A percentile compares a stretch with the other conserved stretches of the same genome.
These are phyloP conservation scores for Papiliotrema fonsecae DNA, from an alignment of 1,284 basidiomycete species.

Conservation along the genomic window DNA sequence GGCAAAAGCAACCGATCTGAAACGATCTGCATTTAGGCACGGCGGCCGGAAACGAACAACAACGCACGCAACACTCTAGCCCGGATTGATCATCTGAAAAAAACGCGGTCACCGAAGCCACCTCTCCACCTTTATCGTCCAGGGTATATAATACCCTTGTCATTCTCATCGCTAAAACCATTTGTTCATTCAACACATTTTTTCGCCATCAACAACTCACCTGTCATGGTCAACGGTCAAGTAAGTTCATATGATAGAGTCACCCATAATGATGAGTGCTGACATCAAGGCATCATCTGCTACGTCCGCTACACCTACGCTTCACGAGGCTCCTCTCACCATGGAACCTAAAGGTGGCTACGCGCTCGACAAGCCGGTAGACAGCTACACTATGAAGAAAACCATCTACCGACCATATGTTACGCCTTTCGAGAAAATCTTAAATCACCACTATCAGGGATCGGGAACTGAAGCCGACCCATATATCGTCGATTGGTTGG, in stretches of 20 bases:
- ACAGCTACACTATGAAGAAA: conserved; percentile 28
- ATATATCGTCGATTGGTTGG: conserved; percentile 45
- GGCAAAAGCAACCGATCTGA: too few species aligned
- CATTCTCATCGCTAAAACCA: not conserved
- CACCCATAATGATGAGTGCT: too few species aligned
- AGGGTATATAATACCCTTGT: too few species aligned
- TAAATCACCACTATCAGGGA: conserved; percentile 42
- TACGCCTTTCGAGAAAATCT: conserved; percentile 45
- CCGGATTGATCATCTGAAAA: too few species aligned
- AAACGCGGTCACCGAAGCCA: too few species aligned
- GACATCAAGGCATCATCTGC: not conserved
- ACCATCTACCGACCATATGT: conserved; percentile 36
- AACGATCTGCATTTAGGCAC: too few species aligned
- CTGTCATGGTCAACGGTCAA: too few species aligned
- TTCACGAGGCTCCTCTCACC: not conserved
- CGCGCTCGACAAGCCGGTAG: conserved; percentile 11
- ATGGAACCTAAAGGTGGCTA: not conserved
- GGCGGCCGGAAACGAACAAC: too few species aligned
- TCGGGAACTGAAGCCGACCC: conserved; percentile 46
- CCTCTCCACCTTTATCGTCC: too few species aligned
- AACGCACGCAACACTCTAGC: too few species aligned
- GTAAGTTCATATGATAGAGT: too few species aligned
- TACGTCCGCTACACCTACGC: conserved; percentile 5
- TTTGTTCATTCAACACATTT: not conserved
- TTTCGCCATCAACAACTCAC: too few species aligned